Percentiles rank a stretch among this genome's conserved stretches.
Evolutionary conservation across 2,329 filamentous ascomycete species (phyloP).

Genomic region (Alternaria angustiovoidea): DNA sequence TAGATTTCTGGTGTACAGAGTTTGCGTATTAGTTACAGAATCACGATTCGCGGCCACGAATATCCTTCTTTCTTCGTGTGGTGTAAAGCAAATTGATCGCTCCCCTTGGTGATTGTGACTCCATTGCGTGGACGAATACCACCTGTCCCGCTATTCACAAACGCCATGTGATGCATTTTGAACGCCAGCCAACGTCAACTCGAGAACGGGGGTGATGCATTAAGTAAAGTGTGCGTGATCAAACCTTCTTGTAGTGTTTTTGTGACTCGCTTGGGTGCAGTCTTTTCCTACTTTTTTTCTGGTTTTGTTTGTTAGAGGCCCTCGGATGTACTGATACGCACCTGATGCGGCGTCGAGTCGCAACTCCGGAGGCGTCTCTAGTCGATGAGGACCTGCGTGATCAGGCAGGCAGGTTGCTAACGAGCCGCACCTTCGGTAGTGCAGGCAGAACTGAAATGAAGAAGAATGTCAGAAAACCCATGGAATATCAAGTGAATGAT

Average conservation of each 20-base stretch:
- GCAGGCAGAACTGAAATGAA: constrained; percentile 36
- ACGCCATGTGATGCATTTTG: constrained; percentile 20
- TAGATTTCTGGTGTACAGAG: constrained; percentile 32
- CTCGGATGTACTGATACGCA: constrained; percentile 25
- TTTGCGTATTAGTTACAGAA: constrained; percentile 32
- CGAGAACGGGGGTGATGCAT: constrained; percentile 5
- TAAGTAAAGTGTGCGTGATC: constrained; percentile 11
- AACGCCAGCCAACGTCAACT: constrained; percentile 17
- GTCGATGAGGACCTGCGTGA: background rate
- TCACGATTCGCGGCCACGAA: background rate
- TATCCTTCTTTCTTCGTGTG: background rate
- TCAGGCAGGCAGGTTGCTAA: constrained; percentile 21
- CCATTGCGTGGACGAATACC: constrained; percentile 6
- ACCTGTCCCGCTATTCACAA: constrained; percentile 5
- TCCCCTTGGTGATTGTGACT: constrained; percentile 1
- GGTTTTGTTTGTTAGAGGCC: constrained; percentile 33
- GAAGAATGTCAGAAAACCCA: constrained; percentile 35
- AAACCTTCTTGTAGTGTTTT: constrained; percentile 27
- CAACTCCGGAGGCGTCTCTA: constrained; percentile 11
- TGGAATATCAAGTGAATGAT: constrained; percentile 18
- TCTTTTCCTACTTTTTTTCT: constrained; percentile 40
- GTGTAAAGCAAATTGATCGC: constrained; percentile 8
- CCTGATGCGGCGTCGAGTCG: constrained; percentile 18
- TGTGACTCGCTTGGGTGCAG: constrained; percentile 9
- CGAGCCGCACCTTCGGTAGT: constrained; percentile 19